phyloP scores from a whole-genome alignment of 2,329 filamentous ascomycete species.

The Fusarium brachygibbosum region DNA sequence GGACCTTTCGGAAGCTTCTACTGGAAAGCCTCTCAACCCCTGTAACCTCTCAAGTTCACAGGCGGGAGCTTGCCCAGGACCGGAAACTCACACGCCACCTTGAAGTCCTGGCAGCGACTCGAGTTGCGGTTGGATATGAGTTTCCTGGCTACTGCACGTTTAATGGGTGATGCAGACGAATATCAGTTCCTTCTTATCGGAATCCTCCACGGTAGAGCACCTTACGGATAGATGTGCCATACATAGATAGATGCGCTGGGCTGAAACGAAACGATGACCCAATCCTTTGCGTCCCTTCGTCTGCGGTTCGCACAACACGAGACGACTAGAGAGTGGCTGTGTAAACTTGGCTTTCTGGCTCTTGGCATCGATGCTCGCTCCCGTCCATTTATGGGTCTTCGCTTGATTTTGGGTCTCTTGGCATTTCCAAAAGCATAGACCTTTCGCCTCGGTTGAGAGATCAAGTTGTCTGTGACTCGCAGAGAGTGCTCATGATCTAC shows the following conservation, averaged over 20 bases:
- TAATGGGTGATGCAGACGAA: constrained; percentile 23
- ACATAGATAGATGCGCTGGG: constrained; percentile 1
- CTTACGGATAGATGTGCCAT: constrained; percentile 1
- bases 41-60: constrained; percentile 23
- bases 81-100: constrained; percentile 32
- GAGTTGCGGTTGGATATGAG: constrained; percentile 20
- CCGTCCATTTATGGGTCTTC: constrained; percentile 20
- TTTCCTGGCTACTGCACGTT: constrained; percentile 40
- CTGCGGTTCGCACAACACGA: constrained; percentile 40
- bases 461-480: constrained; percentile 22
- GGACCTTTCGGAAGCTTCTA: constrained; percentile 33
- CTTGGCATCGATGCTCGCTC: constrained; percentile 14
- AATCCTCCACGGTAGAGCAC: not conserved
- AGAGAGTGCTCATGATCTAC: constrained; percentile 28
- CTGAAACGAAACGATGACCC: constrained; percentile 30
- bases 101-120: constrained; percentile 20
- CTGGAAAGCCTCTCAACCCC: constrained; percentile 29
- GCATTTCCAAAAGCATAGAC: constrained; percentile 31
- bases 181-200: constrained; percentile 6
- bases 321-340: constrained; percentile 42
- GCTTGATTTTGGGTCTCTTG: constrained; percentile 21
- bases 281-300: constrained; percentile 19
- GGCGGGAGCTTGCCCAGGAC: constrained; percentile 23
- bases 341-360: constrained; percentile 33
- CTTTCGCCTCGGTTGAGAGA: constrained; percentile 20